Evolutionary conservation across 495 filamentous ascomycete species (phyloP), one percentile per base, ranked within the genome.

Genomic region (Penicillium roqueforti): DNA sequence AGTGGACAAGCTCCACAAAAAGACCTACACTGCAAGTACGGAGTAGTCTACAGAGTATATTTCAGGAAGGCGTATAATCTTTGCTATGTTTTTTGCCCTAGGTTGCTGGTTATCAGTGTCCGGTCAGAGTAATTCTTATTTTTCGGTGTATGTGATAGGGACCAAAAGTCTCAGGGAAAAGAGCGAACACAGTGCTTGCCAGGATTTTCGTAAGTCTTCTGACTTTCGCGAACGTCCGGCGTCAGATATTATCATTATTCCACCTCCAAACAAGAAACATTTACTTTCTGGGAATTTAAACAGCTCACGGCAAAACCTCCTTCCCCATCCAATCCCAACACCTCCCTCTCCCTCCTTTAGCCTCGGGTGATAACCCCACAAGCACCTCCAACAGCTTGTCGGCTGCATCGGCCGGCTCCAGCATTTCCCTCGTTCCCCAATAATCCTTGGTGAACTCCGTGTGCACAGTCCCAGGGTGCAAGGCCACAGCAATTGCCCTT

Each of bases 381-480:
- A 81, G 67, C 26, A 90, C 76, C 18, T 80, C 63, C 47, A 84
- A 56, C 70, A 93, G 69, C 51, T 71, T 73, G 63, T 76, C 75
- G 2, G 80, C 87, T 5, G 85, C 80, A 62, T 80, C 83, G 44
- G 82, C 80, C 6, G 82, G 70, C 11, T 74, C 76, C 49, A 92
- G 57, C 73, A 83, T 83, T 42, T 79, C 80, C 53, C 79, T 74
- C 38, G 74, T 62, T 61, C 62, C 76, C 88, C 86, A 92, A 62
- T 86, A 92, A 38, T 84, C 85, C 58, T 70, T 77, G 43, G 84
- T 89, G 59, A 95, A 71, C 11, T 78, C 84, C 40, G 88, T 92
- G 68, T 80, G 83, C 36, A 95, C 89, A 8, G 88, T 93, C 1
- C 91, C 89, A 4, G 89, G 90, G 72, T 95, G 89, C 66, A 92